These are phyloP conservation scores for Sugiyamaella castrensis DNA, from an alignment of 1,139 yeast genomes.

Conservation along the genomic window DNA sequence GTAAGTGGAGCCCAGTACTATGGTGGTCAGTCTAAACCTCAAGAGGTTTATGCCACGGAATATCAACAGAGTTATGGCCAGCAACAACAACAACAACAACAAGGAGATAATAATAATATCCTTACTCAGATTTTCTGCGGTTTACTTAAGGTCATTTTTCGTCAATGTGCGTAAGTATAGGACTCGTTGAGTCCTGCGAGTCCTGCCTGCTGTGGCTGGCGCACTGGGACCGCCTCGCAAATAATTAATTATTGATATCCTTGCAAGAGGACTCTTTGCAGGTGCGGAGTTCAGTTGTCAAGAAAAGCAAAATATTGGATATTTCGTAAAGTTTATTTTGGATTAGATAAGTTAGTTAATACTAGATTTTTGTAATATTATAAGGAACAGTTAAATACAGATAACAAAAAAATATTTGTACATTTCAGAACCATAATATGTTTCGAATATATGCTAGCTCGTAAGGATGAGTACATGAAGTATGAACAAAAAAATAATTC, in stretches of 20 bases:
- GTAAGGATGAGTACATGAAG: too few relatives aligned
- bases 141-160: slow-evolving; percentile 24
- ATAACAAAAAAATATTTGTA: too few relatives aligned
- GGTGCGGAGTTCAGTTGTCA: too few relatives aligned
- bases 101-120: slow-evolving; percentile 26
- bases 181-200: too few relatives aligned
- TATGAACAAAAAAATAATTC: too few relatives aligned
- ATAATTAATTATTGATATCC: too few relatives aligned
- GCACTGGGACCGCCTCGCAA: too few relatives aligned
- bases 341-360: neutral
- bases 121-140: slow-evolving; percentile 19
- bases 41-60: slow-evolving; percentile 12
- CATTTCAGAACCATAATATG: too few relatives aligned
- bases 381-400: too few relatives aligned
- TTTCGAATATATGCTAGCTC: too few relatives aligned
- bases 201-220: too few relatives aligned
- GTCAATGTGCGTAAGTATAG: slow-evolving; percentile 6
- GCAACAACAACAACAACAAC: slow-evolving; percentile 29
- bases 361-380: neutral
- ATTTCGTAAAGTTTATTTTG: neutral
- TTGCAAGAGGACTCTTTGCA: too few relatives aligned
- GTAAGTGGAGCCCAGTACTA: slow-evolving; percentile 15
- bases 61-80: slow-evolving; percentile 25
- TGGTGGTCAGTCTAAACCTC: slow-evolving; percentile 19
- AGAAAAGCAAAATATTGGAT: neutral